These are phyloP conservation scores for Aspergillus panamensis DNA, from an alignment of 495 filamentous ascomycete species.

Conservation along the genomic window DNA sequence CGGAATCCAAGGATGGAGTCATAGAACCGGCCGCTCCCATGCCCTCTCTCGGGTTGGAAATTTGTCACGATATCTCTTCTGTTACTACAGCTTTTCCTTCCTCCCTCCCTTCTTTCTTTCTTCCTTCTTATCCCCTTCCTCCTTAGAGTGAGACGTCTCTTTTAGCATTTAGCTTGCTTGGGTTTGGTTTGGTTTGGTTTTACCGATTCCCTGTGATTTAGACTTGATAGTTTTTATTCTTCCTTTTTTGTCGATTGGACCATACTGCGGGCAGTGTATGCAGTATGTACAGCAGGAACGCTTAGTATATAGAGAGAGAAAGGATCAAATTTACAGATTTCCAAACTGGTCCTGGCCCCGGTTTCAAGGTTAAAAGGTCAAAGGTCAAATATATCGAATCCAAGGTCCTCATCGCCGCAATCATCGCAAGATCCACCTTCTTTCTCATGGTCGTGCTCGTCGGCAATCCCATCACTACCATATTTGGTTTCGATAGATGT, in stretches of 20 bases:
- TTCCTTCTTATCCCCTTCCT: conserved; percentile 1
- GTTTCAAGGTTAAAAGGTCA: neutral
- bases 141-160: conserved; percentile 4
- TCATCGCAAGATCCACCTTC: conserved; percentile 3
- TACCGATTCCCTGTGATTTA: conserved; percentile 8
- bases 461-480: conserved; percentile 73
- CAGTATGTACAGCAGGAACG: neutral
- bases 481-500: conserved; percentile 78
- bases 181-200: no score
- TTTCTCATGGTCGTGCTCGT: neutral
- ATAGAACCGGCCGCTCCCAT: neutral
- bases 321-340: neutral
- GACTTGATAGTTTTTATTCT: conserved; percentile 12
- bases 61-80: conserved; percentile 9
- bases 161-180: conserved; percentile 18
- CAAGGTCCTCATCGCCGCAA: conserved; percentile 86
- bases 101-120: neutral
- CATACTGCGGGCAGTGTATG: neutral
- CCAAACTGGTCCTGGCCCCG: neutral
- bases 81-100: conserved; percentile 9
- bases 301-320: neutral
- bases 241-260: neutral
- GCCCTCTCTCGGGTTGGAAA: neutral
- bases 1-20: neutral
- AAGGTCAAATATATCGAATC: conserved; percentile 97